phyloP scores from a whole-genome alignment of 1,284 basidiomycete species.

The Apiotrichum veenhuisii region DNA sequence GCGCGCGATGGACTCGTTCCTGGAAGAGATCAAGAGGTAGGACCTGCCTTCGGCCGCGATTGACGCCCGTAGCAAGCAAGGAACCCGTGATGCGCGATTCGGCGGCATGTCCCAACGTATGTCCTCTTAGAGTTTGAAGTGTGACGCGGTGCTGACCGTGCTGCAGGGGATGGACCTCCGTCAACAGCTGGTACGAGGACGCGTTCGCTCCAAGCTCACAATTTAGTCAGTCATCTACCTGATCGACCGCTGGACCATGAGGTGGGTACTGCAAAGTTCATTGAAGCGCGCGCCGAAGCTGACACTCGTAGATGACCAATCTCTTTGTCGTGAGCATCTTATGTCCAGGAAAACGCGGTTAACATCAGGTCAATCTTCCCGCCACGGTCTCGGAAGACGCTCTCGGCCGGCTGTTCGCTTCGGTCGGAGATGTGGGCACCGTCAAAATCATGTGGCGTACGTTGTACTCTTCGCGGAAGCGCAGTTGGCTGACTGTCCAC shows the following conservation, averaged over 20 bases:
- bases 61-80: slow-evolving; percentile 71
- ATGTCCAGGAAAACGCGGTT: not conserved
- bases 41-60: slow-evolving; percentile 8
- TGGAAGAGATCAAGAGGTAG: slow-evolving; percentile 90
- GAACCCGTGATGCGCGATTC: slow-evolving; percentile 76
- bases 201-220: too few species aligned
- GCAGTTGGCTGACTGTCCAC: too few species aligned
- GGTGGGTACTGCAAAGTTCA: slow-evolving; percentile 32
- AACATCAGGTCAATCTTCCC: slow-evolving; percentile 63
- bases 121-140: slow-evolving; percentile 18
- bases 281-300: not conserved
- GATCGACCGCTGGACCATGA: slow-evolving; percentile 13
- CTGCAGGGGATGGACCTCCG: too few species aligned
- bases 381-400: slow-evolving; percentile 73
- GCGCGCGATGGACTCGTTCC: slow-evolving; percentile 85
- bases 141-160: not conserved
- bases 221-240: too few species aligned
- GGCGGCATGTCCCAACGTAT: slow-evolving; percentile 62
- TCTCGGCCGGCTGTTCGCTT: slow-evolving; percentile 80
- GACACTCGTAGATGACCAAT: slow-evolving; percentile 70
- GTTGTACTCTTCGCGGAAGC: slow-evolving; percentile 54
- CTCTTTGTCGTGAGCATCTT: slow-evolving; percentile 68
- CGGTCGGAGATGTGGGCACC: slow-evolving; percentile 54
- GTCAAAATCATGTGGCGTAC: slow-evolving; percentile 94
- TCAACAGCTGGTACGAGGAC: too few species aligned